A percentile compares a stretch with the other conserved stretches of the same genome.
Evolutionary conservation across 169 alveolate species (phyloP).

Genomic region (Plasmodium billcollinsi): DNA sequence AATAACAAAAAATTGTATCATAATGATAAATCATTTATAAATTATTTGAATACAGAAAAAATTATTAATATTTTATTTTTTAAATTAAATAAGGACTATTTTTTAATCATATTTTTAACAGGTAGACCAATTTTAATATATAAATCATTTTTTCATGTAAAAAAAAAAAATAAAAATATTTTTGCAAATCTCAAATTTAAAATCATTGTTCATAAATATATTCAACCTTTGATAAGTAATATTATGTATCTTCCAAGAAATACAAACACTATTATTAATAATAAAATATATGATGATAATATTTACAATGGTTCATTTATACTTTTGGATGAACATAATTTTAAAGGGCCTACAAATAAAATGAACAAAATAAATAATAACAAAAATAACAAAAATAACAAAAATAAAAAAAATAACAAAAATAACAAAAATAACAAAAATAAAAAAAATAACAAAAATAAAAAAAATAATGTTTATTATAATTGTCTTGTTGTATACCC

Average conservation of each 20-base stretch:
- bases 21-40: background rate
- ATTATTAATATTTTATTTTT: slow-evolving; percentile 41
- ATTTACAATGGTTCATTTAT: slow-evolving; percentile 20
- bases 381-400: background rate
- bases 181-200: slow-evolving; percentile 19
- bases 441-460: background rate
- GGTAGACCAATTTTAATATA: slow-evolving; percentile 66
- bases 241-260: slow-evolving; percentile 4
- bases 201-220: slow-evolving; percentile 25
- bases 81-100: slow-evolving; percentile 22
- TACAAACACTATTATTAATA: background rate
- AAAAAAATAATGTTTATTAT: background rate
- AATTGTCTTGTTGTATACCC: slow-evolving; percentile 41
- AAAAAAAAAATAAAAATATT: background rate
- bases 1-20: background rate
- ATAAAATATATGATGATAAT: background rate
- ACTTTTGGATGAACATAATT: background rate
- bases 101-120: slow-evolving; percentile 44
- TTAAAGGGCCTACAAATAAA: background rate
- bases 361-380: background rate
- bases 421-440: background rate
- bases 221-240: slow-evolving; percentile 32
- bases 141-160: slow-evolving; percentile 3
- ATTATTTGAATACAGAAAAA: slow-evolving; percentile 20
- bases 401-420: background rate